These are phyloP conservation scores for Seiridium cupressi DNA, from an alignment of 2,329 filamentous ascomycete species.

Conservation along the genomic window DNA sequence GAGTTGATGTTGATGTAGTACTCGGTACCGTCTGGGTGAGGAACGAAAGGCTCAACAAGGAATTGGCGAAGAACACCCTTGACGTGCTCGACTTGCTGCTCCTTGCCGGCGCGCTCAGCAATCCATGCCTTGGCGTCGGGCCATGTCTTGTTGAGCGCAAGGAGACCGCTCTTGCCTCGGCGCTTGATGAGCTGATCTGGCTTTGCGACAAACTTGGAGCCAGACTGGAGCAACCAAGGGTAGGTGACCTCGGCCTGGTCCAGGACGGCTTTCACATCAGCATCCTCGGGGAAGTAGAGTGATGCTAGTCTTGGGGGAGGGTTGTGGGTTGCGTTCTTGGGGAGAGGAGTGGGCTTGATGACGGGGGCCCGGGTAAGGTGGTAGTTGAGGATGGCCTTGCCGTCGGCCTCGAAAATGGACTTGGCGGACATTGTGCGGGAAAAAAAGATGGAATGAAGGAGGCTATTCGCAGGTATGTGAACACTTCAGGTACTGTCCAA, in stretches of 20 bases:
- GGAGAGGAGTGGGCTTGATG: constrained; percentile 97
- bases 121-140: constrained; percentile 92
- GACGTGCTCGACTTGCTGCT: constrained; percentile 88
- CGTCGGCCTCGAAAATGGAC: constrained; percentile 97
- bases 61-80: constrained; percentile 89
- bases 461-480: constrained; percentile 23
- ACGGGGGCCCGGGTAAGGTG: constrained; percentile 96
- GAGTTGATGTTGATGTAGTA: constrained; percentile 99
- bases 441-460: neutral
- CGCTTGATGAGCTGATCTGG: constrained; percentile 99
- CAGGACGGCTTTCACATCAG: constrained; percentile 77
- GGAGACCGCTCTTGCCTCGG: constrained; percentile 95
- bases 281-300: constrained; percentile 89
- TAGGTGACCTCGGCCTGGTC: constrained; percentile 95
- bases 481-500: constrained; percentile 12
- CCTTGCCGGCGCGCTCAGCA: constrained; percentile 86
- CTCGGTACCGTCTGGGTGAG: constrained; percentile 91
- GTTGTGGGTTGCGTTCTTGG: constrained; percentile 83
- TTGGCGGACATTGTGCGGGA: constrained; percentile 72
- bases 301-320: constrained; percentile 85
- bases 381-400: constrained; percentile 99
- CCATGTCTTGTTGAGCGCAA: constrained; percentile 98
- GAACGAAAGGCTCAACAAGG: constrained; percentile 97
- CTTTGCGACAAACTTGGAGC: constrained; percentile 95
- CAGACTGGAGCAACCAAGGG: constrained; percentile 85